Percentiles rank a stretch among this genome's conserved stretches.
phyloP scores from a whole-genome alignment of 805 yeast species.

The Dipodascopsis tothii region DNA sequence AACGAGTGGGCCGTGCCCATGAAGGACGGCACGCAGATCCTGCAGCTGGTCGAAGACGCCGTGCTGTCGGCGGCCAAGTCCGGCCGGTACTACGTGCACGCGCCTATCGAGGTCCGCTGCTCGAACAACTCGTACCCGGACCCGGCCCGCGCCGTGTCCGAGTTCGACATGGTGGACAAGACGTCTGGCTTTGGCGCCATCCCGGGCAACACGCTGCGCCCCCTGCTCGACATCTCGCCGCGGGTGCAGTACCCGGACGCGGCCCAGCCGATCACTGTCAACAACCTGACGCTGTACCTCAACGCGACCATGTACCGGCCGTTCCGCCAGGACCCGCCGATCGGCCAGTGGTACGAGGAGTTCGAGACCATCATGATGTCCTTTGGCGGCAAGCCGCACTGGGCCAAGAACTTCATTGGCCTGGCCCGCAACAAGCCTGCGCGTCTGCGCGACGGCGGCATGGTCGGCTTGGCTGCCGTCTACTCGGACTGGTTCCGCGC shows the following conservation, averaged over 20 bases:
- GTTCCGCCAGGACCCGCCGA: slow-evolving; percentile 65
- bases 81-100: slow-evolving; percentile 76
- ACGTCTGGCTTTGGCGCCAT: slow-evolving; percentile 52
- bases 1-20: slow-evolving; percentile 97
- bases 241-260: slow-evolving; percentile 44
- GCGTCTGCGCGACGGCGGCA: slow-evolving; percentile 48
- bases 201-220: slow-evolving; percentile 75
- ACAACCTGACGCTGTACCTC: slow-evolving; percentile 74
- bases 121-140: slow-evolving; percentile 55
- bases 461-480: slow-evolving; percentile 69
- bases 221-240: slow-evolving; percentile 77
- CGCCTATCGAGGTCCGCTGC: slow-evolving; percentile 91
- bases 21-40: slow-evolving; percentile 25
- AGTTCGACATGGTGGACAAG: slow-evolving; percentile 10
- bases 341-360: slow-evolving; percentile 66
- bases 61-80: slow-evolving; percentile 52
- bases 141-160: slow-evolving; percentile 11
- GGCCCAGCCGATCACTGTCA: slow-evolving; percentile 48
- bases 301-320: slow-evolving; percentile 97
- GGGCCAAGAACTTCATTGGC: slow-evolving; percentile 95
- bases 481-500: slow-evolving; percentile 76
- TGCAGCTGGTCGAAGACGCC: slow-evolving; percentile 48
- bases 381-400: slow-evolving; percentile 90
- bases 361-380: slow-evolving; percentile 72
- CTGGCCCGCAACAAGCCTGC: slow-evolving; percentile 38